Evolutionary conservation across 75 land plant genomes (phyloP).

Genomic region (Pinus taeda): DNA sequence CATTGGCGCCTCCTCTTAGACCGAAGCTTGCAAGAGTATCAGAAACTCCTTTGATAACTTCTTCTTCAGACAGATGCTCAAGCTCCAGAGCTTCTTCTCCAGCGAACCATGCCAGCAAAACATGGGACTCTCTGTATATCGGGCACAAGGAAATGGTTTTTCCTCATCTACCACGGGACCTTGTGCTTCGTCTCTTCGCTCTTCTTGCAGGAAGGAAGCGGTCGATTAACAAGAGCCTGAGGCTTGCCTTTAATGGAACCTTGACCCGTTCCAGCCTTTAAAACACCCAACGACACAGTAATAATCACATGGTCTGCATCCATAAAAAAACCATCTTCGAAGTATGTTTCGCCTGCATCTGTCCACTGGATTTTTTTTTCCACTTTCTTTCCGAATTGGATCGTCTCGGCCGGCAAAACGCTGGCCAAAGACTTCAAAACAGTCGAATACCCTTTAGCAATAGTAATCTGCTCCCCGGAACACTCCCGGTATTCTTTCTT

Average conservation of each 20-base stretch:
- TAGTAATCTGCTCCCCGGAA: conserved; percentile 82
- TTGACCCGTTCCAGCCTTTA: conserved; percentile 50
- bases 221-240: conserved; percentile 48
- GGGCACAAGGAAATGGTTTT: conserved; percentile 65
- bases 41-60: conserved; percentile 59
- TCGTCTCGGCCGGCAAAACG: conserved; percentile 47
- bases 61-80: conserved; percentile 58
- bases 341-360: conserved; percentile 10
- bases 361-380: conserved; percentile 53
- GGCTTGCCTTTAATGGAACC: conserved; percentile 3
- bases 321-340: conserved; percentile 42
- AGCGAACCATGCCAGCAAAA: conserved; percentile 66
- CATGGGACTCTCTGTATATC: conserved; percentile 50
- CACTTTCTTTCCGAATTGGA: conserved; percentile 63
- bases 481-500: conserved; percentile 71
- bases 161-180: conserved; percentile 76
- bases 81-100: conserved; percentile 73
- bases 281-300: conserved; percentile 81
- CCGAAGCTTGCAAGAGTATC: conserved; percentile 48
- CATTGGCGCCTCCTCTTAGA: background rate
- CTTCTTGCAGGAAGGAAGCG: conserved; percentile 57
- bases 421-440: conserved; percentile 55
- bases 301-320: conserved; percentile 80
- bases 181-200: conserved; percentile 13
- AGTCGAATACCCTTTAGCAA: conserved; percentile 66